A percentile compares a stretch with the other conserved stretches of the same genome.
These are phyloP conservation scores for Coemansia sp. DNA, from an alignment of 192 early-diverging fungal genomes.

Conservation along the genomic window DNA sequence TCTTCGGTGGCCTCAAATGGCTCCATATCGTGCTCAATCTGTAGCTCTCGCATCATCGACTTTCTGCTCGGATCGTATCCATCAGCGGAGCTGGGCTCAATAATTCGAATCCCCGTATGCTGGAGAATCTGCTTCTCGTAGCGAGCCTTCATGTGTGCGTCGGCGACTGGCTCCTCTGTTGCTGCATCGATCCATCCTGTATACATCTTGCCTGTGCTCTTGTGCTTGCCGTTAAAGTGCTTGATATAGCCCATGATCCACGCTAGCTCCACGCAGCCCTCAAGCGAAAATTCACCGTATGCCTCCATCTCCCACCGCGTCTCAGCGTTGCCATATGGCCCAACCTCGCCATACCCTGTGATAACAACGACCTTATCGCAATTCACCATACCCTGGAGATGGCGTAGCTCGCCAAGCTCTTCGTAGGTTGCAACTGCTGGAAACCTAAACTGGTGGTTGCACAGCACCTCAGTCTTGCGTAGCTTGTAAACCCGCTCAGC, in stretches of 20 bases:
- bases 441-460: constrained; percentile 90
- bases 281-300: constrained; percentile 59
- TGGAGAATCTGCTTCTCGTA: constrained; percentile 89
- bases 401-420: constrained; percentile 62
- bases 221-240: constrained; percentile 80
- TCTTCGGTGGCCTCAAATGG: constrained; percentile 86
- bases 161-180: constrained; percentile 81
- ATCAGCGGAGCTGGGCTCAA: constrained; percentile 81
- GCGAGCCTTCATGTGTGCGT: constrained; percentile 81
- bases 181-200: constrained; percentile 91
- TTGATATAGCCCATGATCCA: constrained; percentile 96
- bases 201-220: constrained; percentile 65
- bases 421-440: constrained; percentile 66
- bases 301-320: constrained; percentile 98
- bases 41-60: constrained; percentile 81
- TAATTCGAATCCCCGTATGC: constrained; percentile 90
- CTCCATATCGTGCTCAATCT: constrained; percentile 85
- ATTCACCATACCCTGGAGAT: constrained; percentile 78
- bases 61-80: constrained; percentile 92
- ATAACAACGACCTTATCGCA: constrained; percentile 88
- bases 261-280: constrained; percentile 89
- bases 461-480: constrained; percentile 60
- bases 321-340: constrained; percentile 84
- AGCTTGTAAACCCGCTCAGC: constrained; percentile 29
- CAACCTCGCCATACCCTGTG: constrained; percentile 91